Percentiles rank a stretch among this genome's conserved stretches.
phyloP scores from a whole-genome alignment of 768 basidiomycete genomes.

The Gloeostereum incarnatum region DNA sequence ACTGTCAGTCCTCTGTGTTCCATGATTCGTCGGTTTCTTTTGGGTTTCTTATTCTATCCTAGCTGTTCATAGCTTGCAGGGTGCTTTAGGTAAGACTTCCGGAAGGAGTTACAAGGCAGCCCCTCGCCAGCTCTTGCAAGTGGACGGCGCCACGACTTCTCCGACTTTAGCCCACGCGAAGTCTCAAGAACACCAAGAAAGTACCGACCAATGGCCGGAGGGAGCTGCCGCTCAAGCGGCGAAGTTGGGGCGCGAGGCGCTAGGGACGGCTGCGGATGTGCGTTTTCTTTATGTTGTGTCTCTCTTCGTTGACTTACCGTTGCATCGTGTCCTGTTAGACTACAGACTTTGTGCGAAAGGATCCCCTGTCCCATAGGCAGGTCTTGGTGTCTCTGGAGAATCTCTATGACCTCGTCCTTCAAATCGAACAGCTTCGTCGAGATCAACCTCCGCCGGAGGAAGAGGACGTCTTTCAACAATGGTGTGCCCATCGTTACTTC shows the following conservation, averaged over 20 bases:
- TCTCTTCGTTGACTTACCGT: constrained; percentile 1
- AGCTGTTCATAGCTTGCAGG: constrained; percentile 77
- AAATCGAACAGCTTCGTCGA: constrained; percentile 77
- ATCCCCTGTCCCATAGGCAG: constrained; percentile 74
- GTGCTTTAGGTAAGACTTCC: constrained; percentile 91
- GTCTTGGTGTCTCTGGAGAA: constrained; percentile 72
- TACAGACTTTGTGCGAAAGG: constrained; percentile 52
- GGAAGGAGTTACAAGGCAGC: constrained; percentile 92
- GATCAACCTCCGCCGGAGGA: constrained; percentile 66
- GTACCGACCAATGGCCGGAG: constrained; percentile 33
- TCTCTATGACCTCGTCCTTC: constrained; percentile 77
- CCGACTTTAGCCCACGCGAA: constrained; percentile 36
- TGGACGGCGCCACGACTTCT: constrained; percentile 44
- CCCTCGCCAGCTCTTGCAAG: constrained; percentile 92
- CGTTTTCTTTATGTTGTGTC: constrained; percentile 9
- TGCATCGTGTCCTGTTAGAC: too few relatives aligned
- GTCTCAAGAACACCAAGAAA: constrained; percentile 43
- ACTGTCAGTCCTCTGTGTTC: constrained; percentile 24
- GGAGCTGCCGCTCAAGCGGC: constrained; percentile 68
- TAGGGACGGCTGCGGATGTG: constrained; percentile 52
- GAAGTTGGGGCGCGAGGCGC: constrained; percentile 63
- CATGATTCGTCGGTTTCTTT: not conserved
- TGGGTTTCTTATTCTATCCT: constrained; percentile 3
- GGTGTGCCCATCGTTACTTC: constrained; percentile 27
- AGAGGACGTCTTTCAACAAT: constrained; percentile 28